These are phyloP conservation scores for Phytopythium vexans DNA, from an alignment of 352 stramenopile species.

Conservation along the genomic window DNA sequence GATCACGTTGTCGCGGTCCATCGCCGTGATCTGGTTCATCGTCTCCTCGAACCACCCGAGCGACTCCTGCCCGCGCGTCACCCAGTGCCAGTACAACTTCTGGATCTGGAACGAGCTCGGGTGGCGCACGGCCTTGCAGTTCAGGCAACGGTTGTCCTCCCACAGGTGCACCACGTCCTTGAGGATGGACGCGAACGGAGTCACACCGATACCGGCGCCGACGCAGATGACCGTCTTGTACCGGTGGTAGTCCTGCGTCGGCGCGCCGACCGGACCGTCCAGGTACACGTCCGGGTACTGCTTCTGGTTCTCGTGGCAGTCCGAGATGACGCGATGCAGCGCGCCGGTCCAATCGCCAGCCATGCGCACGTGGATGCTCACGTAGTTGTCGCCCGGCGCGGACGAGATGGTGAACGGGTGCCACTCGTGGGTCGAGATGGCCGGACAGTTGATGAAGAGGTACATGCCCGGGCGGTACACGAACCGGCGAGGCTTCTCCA, in stretches of 20 bases:
- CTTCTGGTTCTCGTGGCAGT: slow-evolving; percentile 60
- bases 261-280: slow-evolving; percentile 69
- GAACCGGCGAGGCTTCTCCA: slow-evolving; percentile 76
- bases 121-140: slow-evolving; percentile 71
- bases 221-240: slow-evolving; percentile 80
- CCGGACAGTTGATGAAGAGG: slow-evolving; percentile 84
- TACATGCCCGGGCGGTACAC: slow-evolving; percentile 83
- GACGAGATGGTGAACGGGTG: slow-evolving; percentile 92
- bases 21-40: slow-evolving; percentile 81
- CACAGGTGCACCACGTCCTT: slow-evolving; percentile 73
- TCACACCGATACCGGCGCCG: slow-evolving; percentile 76
- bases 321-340: slow-evolving; percentile 49
- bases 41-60: slow-evolving; percentile 83
- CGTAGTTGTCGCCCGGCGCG: slow-evolving; percentile 76
- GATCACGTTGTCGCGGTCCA: slow-evolving; percentile 78
- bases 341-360: slow-evolving; percentile 73
- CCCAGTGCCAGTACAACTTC: slow-evolving; percentile 89
- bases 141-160: slow-evolving; percentile 71
- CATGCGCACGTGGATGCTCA: slow-evolving; percentile 77
- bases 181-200: slow-evolving; percentile 79
- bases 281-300: slow-evolving; percentile 72
- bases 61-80: slow-evolving; percentile 71
- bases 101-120: slow-evolving; percentile 71
- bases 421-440: slow-evolving; percentile 83
- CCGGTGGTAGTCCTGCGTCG: slow-evolving; percentile 70